Conservation (phyloP, 1,284 basidiomycete species). For the Trametes polyzona region DNA sequence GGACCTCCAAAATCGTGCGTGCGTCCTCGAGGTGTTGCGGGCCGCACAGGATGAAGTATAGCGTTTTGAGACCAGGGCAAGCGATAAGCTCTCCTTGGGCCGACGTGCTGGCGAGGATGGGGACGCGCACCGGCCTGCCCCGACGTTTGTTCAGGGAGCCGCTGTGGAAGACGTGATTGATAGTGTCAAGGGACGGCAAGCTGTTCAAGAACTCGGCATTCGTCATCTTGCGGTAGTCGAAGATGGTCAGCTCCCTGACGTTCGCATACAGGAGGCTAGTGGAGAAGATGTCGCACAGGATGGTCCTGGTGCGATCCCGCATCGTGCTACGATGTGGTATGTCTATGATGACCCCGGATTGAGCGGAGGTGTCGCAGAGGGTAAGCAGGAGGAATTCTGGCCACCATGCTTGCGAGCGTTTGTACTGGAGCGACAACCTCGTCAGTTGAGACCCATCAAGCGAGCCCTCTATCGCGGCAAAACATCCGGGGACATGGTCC, state of each 20-base stretch:
- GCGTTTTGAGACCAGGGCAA: neutral
- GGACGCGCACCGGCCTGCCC: neutral
- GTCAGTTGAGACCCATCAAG: too few relatives aligned
- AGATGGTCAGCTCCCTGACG: neutral
- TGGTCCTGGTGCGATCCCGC: neutral
- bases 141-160: neutral
- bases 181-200: neutral
- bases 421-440: too few relatives aligned
- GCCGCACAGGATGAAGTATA: neutral
- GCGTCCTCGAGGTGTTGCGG: neutral
- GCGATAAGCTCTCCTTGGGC: neutral
- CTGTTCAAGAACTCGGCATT: neutral
- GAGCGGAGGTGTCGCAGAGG: neutral
- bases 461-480: too few relatives aligned
- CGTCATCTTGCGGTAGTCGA: neutral
- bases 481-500: too few relatives aligned
- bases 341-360: neutral
- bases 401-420: too few relatives aligned
- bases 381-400: too few relatives aligned
- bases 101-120: neutral
- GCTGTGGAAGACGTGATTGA: neutral
- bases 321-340: too few relatives aligned
- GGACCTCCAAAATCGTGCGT: neutral
- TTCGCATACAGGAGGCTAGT: neutral
- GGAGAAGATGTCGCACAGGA: neutral